phyloP scores from a whole-genome alignment of 2,329 filamentous ascomycete species.

The Neobulgaria alba region DNA sequence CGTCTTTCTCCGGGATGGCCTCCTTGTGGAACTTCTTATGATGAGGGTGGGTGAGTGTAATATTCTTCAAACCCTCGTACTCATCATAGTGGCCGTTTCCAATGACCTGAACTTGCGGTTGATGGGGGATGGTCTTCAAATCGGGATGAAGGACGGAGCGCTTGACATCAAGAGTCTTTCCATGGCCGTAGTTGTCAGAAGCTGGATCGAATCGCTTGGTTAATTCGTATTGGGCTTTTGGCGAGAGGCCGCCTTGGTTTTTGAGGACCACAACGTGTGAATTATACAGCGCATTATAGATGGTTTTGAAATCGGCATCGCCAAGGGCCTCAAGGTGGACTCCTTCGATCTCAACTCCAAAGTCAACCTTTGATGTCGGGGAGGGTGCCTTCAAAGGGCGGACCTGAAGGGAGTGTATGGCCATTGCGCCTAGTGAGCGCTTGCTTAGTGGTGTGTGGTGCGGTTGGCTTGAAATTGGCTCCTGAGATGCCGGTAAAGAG shows the following conservation, averaged over 20 bases:
- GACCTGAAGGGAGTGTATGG: slow-evolving; percentile 25
- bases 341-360: slow-evolving; percentile 51
- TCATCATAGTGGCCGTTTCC: slow-evolving; percentile 62
- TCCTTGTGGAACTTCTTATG: slow-evolving; percentile 69
- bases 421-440: slow-evolving; percentile 17
- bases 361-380: slow-evolving; percentile 37
- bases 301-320: slow-evolving; percentile 54
- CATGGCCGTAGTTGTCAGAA: slow-evolving; percentile 61
- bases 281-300: slow-evolving; percentile 57
- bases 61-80: slow-evolving; percentile 63
- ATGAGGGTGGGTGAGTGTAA: slow-evolving; percentile 65
- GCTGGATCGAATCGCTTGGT: slow-evolving; percentile 66
- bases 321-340: slow-evolving; percentile 53
- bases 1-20: slow-evolving; percentile 52
- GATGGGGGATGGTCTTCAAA: slow-evolving; percentile 70
- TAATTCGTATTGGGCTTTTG: slow-evolving; percentile 65
- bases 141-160: slow-evolving; percentile 62
- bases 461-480: not conserved
- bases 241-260: slow-evolving; percentile 52
- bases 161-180: slow-evolving; percentile 61
- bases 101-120: slow-evolving; percentile 74
- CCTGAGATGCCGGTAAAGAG: not conserved
- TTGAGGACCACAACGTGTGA: slow-evolving; percentile 66
- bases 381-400: slow-evolving; percentile 17
- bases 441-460: slow-evolving; percentile 8